These are phyloP conservation scores for Candida nemodendra DNA, from an alignment of 805 yeast genomes.

Conservation along the genomic window DNA sequence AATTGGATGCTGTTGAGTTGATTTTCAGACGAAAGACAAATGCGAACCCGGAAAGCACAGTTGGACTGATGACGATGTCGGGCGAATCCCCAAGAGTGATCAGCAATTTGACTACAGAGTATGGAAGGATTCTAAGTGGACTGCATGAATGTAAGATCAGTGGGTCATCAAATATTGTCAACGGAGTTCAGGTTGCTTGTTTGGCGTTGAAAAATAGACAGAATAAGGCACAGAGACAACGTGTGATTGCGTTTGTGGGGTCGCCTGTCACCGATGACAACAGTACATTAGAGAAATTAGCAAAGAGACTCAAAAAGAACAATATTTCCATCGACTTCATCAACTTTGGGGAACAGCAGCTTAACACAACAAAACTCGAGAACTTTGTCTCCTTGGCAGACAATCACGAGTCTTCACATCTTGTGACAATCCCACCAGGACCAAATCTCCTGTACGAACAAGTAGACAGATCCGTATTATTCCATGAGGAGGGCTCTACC, in stretches of 20 bases:
- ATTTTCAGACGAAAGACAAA: constrained; percentile 84
- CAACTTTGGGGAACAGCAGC: constrained; percentile 85
- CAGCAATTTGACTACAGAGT: constrained; percentile 82
- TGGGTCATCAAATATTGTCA: constrained; percentile 66
- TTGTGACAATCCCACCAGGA: constrained; percentile 86
- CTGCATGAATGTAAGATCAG: constrained; percentile 73
- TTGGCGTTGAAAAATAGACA: constrained; percentile 95
- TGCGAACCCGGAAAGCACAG: constrained; percentile 91
- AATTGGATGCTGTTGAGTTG: constrained; percentile 82
- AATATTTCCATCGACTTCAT: constrained; percentile 85
- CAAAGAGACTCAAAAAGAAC: constrained; percentile 91
- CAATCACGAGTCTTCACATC: constrained; percentile 73
- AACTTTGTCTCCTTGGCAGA: constrained; percentile 73
- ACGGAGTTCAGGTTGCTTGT: constrained; percentile 91
- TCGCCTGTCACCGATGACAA: constrained; percentile 72
- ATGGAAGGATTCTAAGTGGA: constrained; percentile 81
- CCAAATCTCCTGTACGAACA: constrained; percentile 81
- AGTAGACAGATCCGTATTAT: constrained; percentile 71
- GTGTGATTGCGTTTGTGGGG: constrained; percentile 88
- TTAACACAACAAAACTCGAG: constrained; percentile 75
- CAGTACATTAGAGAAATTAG: constrained; percentile 75
- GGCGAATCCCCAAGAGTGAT: constrained; percentile 86
- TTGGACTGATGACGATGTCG: constrained; percentile 85
- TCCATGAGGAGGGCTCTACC: constrained; percentile 61
- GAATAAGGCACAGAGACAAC: constrained; percentile 86